phyloP scores from a whole-genome alignment of 78 protist species.

The Cavenderia fasciculata region DNA sequence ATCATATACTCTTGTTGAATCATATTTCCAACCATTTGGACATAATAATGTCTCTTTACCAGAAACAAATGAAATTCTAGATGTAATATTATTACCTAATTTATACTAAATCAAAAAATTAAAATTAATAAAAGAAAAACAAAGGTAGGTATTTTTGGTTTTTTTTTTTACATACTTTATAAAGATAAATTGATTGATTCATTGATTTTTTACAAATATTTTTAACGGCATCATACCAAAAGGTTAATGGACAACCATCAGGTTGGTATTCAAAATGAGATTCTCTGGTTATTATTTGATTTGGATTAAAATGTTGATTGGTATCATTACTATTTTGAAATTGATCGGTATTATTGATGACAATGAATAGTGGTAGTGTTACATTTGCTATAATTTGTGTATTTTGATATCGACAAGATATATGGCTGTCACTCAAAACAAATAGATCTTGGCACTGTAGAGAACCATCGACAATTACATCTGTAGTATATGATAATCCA shows the following conservation, averaged over 20 bases:
- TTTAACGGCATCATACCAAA: neutral
- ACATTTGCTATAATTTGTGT: neutral
- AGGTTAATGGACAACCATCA: constrained; percentile 34
- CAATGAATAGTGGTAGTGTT: too few species aligned
- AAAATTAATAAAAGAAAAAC: too few species aligned
- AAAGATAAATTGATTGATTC: too few species aligned
- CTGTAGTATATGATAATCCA: neutral
- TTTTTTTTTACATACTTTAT: too few species aligned
- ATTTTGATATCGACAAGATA: constrained; percentile 1
- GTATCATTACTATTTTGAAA: neutral
- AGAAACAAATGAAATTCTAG: neutral
- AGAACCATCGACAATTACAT: neutral
- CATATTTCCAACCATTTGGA: neutral
- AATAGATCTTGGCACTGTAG: neutral
- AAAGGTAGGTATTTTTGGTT: too few species aligned
- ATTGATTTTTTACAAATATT: constrained; percentile 30
- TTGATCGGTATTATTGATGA: neutral
- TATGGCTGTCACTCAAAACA: neutral
- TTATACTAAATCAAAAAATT: too few species aligned
- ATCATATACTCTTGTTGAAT: neutral
- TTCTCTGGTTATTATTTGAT: neutral
- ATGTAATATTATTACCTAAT: neutral
- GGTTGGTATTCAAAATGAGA: neutral
- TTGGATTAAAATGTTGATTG: neutral
- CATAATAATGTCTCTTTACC: too few species aligned